Conservation (phyloP, 768 basidiomycete species). For the Lactifluus volemus region DNA sequence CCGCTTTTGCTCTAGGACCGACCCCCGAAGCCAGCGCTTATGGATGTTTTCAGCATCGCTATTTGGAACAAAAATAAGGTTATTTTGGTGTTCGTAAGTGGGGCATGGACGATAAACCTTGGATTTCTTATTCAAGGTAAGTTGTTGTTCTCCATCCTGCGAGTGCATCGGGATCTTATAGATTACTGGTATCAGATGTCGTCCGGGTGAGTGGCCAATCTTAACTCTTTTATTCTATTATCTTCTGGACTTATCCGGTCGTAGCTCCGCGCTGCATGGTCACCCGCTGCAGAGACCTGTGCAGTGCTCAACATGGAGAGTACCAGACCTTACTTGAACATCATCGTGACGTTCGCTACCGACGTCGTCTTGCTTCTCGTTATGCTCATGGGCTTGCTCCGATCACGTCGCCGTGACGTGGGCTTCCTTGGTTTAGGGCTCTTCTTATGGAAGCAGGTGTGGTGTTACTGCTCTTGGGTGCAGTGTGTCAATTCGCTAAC, state of each 20-base stretch:
- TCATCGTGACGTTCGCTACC: not conserved
- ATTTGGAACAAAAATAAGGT: not conserved
- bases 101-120: not conserved
- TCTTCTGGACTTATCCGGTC: not conserved
- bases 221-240: not conserved
- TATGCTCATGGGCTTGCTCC: constrained; percentile 7
- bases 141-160: not conserved
- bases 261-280: not conserved
- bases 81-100: not conserved
- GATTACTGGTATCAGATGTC: not conserved
- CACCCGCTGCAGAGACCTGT: not conserved
- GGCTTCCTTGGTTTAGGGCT: not conserved
- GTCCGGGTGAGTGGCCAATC: not conserved
- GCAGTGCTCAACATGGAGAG: not conserved
- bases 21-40: not conserved
- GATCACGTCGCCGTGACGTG: not conserved
- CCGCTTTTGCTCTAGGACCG: too few species aligned
- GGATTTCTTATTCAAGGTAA: not conserved
- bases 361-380: not conserved
- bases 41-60: not conserved
- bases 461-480: not conserved
- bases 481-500: not conserved
- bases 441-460: constrained; percentile 4
- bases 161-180: not conserved
- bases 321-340: not conserved